These are phyloP conservation scores for Arthonia radiata DNA, from an alignment of 495 filamentous ascomycete genomes.

Conservation along the genomic window DNA sequence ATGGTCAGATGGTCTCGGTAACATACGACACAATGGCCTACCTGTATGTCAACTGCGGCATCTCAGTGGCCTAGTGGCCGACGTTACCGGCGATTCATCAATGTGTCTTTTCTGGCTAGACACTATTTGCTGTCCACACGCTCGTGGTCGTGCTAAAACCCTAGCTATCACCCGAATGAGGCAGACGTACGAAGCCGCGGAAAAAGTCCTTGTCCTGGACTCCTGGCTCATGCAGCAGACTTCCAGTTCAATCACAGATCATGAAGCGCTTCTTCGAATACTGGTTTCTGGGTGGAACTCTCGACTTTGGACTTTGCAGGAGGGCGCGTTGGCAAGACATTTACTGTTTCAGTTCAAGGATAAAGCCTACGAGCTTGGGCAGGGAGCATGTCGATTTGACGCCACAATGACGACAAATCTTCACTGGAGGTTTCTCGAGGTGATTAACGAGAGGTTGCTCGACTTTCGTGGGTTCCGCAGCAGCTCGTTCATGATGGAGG, in stretches of 20 bases:
- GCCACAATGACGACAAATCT: too few relatives aligned
- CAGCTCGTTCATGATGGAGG: too few relatives aligned
- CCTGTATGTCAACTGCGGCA: slow-evolving; percentile 5
- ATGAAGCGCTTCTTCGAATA: slow-evolving; percentile 2
- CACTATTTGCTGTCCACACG: slow-evolving; percentile 7
- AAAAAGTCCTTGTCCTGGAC: slow-evolving; percentile 5
- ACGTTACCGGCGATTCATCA: too few relatives aligned
- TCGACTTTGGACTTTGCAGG: slow-evolving; percentile 10
- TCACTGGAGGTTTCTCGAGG: too few relatives aligned
- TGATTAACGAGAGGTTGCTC: too few relatives aligned
- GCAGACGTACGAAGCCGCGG: slow-evolving; percentile 6
- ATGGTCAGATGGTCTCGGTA: slow-evolving; percentile 9
- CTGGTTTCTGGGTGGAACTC: slow-evolving; percentile 6
- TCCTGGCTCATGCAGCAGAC: background rate
- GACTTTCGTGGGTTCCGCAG: too few relatives aligned
- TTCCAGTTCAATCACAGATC: slow-evolving; percentile 1
- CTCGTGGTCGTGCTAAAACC: slow-evolving; percentile 1
- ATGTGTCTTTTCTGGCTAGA: slow-evolving; percentile 12
- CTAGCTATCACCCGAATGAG: slow-evolving; percentile 5
- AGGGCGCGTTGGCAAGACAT: slow-evolving; percentile 5
- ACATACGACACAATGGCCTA: slow-evolving; percentile 5
- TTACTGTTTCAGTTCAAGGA: slow-evolving; percentile 1
- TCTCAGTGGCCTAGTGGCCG: slow-evolving; percentile 2
- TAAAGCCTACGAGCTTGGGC: slow-evolving; percentile 2
- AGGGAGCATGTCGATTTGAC: too few relatives aligned